A percentile compares a stretch with the other conserved stretches of the same genome.
Conservation (phyloP, 257 asterid species). For the Solanum appendiculatum region DNA sequence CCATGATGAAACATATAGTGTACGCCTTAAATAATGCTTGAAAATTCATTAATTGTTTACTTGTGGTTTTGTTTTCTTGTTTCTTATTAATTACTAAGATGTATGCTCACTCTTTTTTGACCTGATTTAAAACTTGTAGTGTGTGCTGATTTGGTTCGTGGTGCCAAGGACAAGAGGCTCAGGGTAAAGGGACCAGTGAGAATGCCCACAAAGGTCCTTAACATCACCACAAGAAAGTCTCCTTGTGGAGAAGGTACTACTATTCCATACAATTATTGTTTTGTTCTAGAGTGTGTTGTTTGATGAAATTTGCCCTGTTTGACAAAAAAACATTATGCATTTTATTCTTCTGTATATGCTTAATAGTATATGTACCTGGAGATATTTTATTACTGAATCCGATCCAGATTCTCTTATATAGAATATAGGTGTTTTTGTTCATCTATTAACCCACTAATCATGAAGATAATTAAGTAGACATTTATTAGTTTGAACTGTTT, state of each 20-base stretch:
- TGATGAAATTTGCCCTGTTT: neutral
- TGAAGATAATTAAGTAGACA: neutral
- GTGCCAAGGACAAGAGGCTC: conserved; percentile 9
- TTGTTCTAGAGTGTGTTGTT: neutral
- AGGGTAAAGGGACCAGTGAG: conserved; percentile 13
- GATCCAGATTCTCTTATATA: neutral
- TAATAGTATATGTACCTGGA: neutral
- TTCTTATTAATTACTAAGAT: too few relatives aligned
- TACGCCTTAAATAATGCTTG: neutral
- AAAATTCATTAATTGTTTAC: neutral
- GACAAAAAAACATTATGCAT: neutral
- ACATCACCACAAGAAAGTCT: conserved; percentile 16
- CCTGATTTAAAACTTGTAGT: neutral
- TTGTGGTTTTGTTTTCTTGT: neutral
- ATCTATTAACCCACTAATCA: neutral
- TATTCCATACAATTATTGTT: neutral
- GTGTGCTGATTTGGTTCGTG: conserved; percentile 10
- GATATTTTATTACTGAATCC: neutral
- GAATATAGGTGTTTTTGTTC: neutral
- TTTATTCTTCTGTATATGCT: neutral
- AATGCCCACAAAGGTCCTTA: conserved; percentile 17
- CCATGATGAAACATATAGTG: neutral
- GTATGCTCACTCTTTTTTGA: neutral
- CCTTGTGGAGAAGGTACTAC: conserved; percentile 16
- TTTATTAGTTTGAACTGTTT: neutral